Evolutionary conservation across 2,329 filamentous ascomycete species (phyloP).

Genomic region (Epichloe brachyelytri): DNA sequence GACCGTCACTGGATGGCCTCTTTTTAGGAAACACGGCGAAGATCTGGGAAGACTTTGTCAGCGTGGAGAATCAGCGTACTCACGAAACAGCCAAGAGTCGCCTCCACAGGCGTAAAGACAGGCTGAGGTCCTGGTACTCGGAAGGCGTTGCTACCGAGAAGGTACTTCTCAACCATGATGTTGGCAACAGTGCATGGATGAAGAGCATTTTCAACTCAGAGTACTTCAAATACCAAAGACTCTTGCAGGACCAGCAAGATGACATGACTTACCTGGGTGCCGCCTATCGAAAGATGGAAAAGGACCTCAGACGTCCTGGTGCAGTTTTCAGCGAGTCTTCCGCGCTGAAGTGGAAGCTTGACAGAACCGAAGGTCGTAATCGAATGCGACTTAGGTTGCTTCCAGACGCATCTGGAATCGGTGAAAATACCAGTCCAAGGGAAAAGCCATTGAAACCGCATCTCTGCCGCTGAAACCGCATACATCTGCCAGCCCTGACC

Average conservation of each 20-base stretch:
- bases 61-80: constrained; percentile 66
- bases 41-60: constrained; percentile 80
- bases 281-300: constrained; percentile 65
- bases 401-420: constrained; percentile 56
- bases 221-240: constrained; percentile 78
- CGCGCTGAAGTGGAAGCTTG: constrained; percentile 73
- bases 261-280: constrained; percentile 66
- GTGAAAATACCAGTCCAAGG: constrained; percentile 75
- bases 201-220: constrained; percentile 91
- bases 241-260: constrained; percentile 87
- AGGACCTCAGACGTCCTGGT: constrained; percentile 65
- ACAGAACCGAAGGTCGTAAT: constrained; percentile 89
- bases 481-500: constrained; percentile 12
- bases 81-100: constrained; percentile 61
- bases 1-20: constrained; percentile 62
- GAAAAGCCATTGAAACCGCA: constrained; percentile 40
- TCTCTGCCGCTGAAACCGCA: constrained; percentile 24
- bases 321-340: constrained; percentile 61
- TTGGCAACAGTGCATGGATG: constrained; percentile 81
- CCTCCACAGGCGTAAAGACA: constrained; percentile 66
- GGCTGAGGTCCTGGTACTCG: constrained; percentile 64
- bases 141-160: constrained; percentile 59
- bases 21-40: constrained; percentile 75
- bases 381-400: constrained; percentile 84
- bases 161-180: constrained; percentile 67